Conservation (phyloP, 805 yeast genomes). For the Cyberlindnera samutprakarnensis region DNA sequence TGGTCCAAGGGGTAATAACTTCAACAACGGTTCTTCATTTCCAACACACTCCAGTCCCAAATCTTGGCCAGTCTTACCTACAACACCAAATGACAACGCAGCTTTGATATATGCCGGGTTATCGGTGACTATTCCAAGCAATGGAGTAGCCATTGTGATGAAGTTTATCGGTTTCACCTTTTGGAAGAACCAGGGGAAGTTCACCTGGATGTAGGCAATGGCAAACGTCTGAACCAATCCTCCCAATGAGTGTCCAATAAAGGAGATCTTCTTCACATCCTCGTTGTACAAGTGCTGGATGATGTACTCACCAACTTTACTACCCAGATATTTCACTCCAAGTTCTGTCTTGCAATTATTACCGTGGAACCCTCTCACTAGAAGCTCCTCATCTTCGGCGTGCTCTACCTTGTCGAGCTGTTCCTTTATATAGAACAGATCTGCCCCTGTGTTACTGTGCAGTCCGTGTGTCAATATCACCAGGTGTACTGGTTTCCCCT, state of each 20-base stretch:
- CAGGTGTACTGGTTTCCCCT: constrained; percentile 46
- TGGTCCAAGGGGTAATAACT: constrained; percentile 60
- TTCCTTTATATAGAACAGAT: constrained; percentile 67
- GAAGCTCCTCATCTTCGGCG: constrained; percentile 39
- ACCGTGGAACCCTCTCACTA: constrained; percentile 62
- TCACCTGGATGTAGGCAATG: constrained; percentile 58
- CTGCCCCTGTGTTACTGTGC: constrained; percentile 71
- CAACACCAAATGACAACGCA: constrained; percentile 64
- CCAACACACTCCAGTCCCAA: constrained; percentile 47
- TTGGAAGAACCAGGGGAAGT: constrained; percentile 63
- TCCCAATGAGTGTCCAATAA: constrained; percentile 75
- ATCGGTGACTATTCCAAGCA: constrained; percentile 70
- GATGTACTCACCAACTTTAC: constrained; percentile 60
- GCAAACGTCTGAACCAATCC: constrained; percentile 75
- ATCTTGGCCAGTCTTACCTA: constrained; percentile 79
- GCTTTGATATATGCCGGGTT: constrained; percentile 69
- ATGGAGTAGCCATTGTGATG: constrained; percentile 67
- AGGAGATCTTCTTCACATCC: constrained; percentile 49
- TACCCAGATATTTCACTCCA: constrained; percentile 69
- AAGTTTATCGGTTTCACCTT: constrained; percentile 57
- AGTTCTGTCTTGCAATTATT: constrained; percentile 75
- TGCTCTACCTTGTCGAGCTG: constrained; percentile 41
- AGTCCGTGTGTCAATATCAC: constrained; percentile 72
- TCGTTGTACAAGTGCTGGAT: constrained; percentile 40
- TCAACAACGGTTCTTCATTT: constrained; percentile 44